phyloP scores from a whole-genome alignment of 768 basidiomycete genomes.

The Exsudoporus frostii region DNA sequence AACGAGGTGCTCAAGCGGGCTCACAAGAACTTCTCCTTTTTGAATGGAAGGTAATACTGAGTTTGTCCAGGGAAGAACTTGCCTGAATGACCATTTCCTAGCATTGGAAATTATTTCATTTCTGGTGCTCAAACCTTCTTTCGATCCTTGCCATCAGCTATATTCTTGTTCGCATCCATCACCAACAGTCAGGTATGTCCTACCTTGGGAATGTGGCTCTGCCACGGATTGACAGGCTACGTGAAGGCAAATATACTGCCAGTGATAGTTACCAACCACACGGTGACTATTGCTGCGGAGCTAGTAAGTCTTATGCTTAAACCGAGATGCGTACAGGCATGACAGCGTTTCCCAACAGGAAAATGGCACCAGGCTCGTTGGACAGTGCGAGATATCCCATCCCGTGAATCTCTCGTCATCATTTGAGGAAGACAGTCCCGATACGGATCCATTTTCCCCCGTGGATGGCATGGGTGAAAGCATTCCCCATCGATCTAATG shows the following conservation, averaged over 20 bases:
- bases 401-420: slow-evolving; percentile 46
- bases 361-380: slow-evolving; percentile 74
- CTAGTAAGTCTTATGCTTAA: slow-evolving; percentile 52
- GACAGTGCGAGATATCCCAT: slow-evolving; percentile 93
- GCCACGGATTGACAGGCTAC: slow-evolving; percentile 13
- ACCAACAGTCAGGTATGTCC: slow-evolving; percentile 65
- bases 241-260: slow-evolving; percentile 76
- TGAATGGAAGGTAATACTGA: slow-evolving; percentile 70
- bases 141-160: slow-evolving; percentile 87
- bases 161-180: slow-evolving; percentile 91
- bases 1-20: slow-evolving; percentile 82
- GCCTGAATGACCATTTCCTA: slow-evolving; percentile 24
- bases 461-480: slow-evolving; percentile 53
- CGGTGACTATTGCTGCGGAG: slow-evolving; percentile 92
- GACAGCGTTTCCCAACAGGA: slow-evolving; percentile 41
- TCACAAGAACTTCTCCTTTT: slow-evolving; percentile 92
- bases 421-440: slow-evolving; percentile 26
- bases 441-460: slow-evolving; percentile 43
- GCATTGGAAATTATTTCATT: slow-evolving; percentile 89
- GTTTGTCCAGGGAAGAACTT: background rate
- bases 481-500: slow-evolving; percentile 50
- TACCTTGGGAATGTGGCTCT: slow-evolving; percentile 9
- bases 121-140: slow-evolving; percentile 89
- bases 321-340: slow-evolving; percentile 43
- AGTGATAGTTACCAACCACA: slow-evolving; percentile 90